Evolutionary conservation across 192 early-diverging fungal species (phyloP).

Genomic region (Funneliformis mosseae): DNA sequence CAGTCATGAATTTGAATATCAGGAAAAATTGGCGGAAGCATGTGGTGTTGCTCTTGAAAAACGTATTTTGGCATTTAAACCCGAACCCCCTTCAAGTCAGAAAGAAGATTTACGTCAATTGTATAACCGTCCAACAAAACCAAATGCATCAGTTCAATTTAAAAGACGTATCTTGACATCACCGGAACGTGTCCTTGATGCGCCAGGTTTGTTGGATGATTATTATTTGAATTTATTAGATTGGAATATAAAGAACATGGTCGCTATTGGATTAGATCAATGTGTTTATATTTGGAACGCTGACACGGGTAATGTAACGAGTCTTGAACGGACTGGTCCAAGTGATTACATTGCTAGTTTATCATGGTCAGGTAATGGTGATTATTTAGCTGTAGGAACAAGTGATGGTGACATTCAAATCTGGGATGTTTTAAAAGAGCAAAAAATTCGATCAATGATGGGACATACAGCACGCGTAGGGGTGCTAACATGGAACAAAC

Average conservation of each 20-base stretch:
- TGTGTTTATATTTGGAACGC: slow-evolving; percentile 94
- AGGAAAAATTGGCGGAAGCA: slow-evolving; percentile 79
- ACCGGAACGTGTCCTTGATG: slow-evolving; percentile 87
- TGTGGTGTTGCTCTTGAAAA: slow-evolving; percentile 78
- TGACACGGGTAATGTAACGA: slow-evolving; percentile 59
- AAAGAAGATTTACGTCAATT: slow-evolving; percentile 53
- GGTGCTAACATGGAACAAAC: slow-evolving; percentile 82
- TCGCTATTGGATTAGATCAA: slow-evolving; percentile 85
- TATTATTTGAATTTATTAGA: slow-evolving; percentile 96
- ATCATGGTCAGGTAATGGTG: slow-evolving; percentile 73
- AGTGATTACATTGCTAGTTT: slow-evolving; percentile 73
- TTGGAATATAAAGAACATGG: slow-evolving; percentile 80
- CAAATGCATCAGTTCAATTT: slow-evolving; percentile 33
- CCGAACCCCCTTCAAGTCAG: slow-evolving; percentile 69
- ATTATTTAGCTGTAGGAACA: slow-evolving; percentile 70
- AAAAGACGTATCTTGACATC: slow-evolving; percentile 76
- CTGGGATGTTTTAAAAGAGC: slow-evolving; percentile 82
- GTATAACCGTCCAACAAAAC: slow-evolving; percentile 52
- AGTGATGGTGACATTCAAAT: slow-evolving; percentile 83
- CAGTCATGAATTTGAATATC: slow-evolving; percentile 59
- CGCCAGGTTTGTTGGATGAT: slow-evolving; percentile 86
- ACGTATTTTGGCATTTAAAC: slow-evolving; percentile 80
- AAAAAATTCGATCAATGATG: slow-evolving; percentile 78
- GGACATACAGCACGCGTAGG: slow-evolving; percentile 83
- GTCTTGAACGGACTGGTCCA: slow-evolving; percentile 31